Percentiles rank a stretch among this genome's conserved stretches.
Conservation (phyloP, 345 rosid species). For the Salix suchowensis region DNA sequence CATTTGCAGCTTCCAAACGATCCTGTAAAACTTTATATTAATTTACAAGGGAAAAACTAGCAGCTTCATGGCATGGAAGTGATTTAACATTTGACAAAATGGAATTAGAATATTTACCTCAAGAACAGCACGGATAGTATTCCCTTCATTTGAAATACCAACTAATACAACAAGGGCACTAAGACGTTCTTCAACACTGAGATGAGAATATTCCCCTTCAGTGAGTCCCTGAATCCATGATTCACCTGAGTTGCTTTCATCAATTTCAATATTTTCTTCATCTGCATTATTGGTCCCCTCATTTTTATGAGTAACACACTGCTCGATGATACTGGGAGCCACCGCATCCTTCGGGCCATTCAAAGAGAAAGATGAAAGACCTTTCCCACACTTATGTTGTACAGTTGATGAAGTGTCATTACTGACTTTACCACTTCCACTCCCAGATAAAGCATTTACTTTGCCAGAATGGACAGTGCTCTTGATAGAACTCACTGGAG, state of each 20-base stretch:
- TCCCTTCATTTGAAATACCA: slow-evolving; percentile 93
- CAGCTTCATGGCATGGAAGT: slow-evolving; percentile 2
- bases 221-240: slow-evolving; percentile 94
- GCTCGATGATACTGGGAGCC: slow-evolving; percentile 32
- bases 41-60: background rate
- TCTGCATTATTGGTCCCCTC: slow-evolving; percentile 28
- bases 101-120: slow-evolving; percentile 54
- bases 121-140: slow-evolving; percentile 73
- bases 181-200: slow-evolving; percentile 93
- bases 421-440: slow-evolving; percentile 35
- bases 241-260: slow-evolving; percentile 70
- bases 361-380: slow-evolving; percentile 34
- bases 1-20: slow-evolving; percentile 93
- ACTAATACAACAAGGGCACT: slow-evolving; percentile 77
- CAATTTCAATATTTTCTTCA: slow-evolving; percentile 58
- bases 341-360: slow-evolving; percentile 36
- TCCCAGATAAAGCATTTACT: slow-evolving; percentile 40
- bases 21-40: slow-evolving; percentile 52
- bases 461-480: slow-evolving; percentile 36
- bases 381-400: slow-evolving; percentile 41
- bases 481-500: slow-evolving; percentile 46
- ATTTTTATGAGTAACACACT: slow-evolving; percentile 32
- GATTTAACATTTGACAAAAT: slow-evolving; percentile 2
- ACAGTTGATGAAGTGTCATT: slow-evolving; percentile 28
- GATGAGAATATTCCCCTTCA: slow-evolving; percentile 91